A percentile compares a stretch with the other conserved stretches of the same genome.
Conservation (phyloP, 176 grass and related monocot species). For the Aegilops tauschii region DNA sequence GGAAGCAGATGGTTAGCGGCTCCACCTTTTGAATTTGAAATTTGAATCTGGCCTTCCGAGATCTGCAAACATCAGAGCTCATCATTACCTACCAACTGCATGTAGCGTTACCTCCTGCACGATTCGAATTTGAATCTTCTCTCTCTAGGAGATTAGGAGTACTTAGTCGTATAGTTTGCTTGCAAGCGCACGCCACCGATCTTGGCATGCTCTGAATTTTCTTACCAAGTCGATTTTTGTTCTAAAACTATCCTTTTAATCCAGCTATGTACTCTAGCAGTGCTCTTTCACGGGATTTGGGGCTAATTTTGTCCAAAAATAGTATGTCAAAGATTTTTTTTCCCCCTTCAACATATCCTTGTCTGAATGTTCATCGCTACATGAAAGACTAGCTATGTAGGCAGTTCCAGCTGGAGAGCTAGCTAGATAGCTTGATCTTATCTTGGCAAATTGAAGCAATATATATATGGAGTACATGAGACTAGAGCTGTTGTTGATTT, state of each 20-base stretch:
- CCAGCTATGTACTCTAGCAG: background rate
- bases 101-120: background rate
- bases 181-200: background rate
- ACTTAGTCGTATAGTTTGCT: background rate
- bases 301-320: too few species aligned
- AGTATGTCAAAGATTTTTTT: too few species aligned
- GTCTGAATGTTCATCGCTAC: too few species aligned
- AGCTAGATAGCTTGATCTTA: background rate
- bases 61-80: background rate
- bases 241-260: background rate
- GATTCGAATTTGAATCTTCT: background rate
- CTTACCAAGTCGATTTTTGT: background rate
- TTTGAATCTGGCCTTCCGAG: background rate
- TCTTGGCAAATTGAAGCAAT: background rate
- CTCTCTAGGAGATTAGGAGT: background rate
- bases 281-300: background rate
- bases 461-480: too few species aligned
- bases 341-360: background rate
- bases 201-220: background rate
- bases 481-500: background rate
- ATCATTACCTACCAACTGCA: background rate
- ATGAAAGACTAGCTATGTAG: too few species aligned
- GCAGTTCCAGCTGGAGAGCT: background rate
- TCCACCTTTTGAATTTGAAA: background rate
- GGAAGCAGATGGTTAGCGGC: background rate